phyloP scores from a whole-genome alignment of 2,329 filamentous ascomycete species.

The Fusarium vanettenii region DNA sequence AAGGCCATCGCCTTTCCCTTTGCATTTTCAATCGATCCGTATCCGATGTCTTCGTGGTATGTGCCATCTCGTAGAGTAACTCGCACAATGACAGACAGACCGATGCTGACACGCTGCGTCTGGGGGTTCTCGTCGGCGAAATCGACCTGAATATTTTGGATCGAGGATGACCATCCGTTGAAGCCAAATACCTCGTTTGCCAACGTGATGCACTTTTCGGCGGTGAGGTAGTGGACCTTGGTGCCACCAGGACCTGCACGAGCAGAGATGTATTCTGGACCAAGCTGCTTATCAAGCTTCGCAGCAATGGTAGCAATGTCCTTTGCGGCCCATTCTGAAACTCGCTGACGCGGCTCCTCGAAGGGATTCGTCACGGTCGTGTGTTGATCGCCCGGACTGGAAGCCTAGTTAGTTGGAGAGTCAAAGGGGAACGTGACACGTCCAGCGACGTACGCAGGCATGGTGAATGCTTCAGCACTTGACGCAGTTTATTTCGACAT shows the following conservation, averaged over 20 bases:
- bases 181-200: constrained; percentile 97
- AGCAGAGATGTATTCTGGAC: constrained; percentile 94
- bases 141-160: constrained; percentile 94
- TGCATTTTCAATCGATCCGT: constrained; percentile 95
- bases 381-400: constrained; percentile 76
- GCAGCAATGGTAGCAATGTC: constrained; percentile 90
- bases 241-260: constrained; percentile 84
- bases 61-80: constrained; percentile 93
- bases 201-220: constrained; percentile 94
- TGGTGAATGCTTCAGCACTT: constrained; percentile 40
- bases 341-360: constrained; percentile 74
- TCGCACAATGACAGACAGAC: constrained; percentile 89
- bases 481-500: constrained; percentile 40
- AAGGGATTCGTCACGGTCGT: constrained; percentile 78
- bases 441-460: constrained; percentile 57
- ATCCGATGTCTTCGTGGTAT: constrained; percentile 98
- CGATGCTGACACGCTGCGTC: constrained; percentile 83
- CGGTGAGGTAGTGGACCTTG: constrained; percentile 93
- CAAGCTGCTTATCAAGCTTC: constrained; percentile 90
- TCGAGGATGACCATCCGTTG: constrained; percentile 97
- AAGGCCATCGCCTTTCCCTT: constrained; percentile 96
- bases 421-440: constrained; percentile 15
- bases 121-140: constrained; percentile 89
- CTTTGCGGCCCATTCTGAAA: constrained; percentile 86
- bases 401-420: constrained; percentile 29